Conservation (phyloP, 768 basidiomycete species). For the Leccinum subgranulosum region DNA sequence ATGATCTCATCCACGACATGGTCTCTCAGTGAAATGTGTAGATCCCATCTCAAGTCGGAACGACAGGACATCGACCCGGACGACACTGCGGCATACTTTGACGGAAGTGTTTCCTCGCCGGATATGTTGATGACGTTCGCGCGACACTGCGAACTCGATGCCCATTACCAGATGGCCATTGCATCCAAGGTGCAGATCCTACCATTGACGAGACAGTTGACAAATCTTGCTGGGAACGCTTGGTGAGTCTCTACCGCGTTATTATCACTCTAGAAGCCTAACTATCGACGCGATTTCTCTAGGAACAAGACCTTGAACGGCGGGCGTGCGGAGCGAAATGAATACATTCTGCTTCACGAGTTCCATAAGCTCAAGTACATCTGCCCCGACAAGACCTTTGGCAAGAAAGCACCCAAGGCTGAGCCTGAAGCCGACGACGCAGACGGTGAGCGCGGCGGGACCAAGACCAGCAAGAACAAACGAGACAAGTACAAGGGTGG, state of each 20-base stretch:
- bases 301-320: slow-evolving; percentile 98
- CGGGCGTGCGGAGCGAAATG: slow-evolving; percentile 97
- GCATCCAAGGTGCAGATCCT: slow-evolving; percentile 91
- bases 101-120: slow-evolving; percentile 73
- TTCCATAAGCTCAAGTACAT: slow-evolving; percentile 96
- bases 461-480: slow-evolving; percentile 59
- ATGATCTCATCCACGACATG: slow-evolving; percentile 98
- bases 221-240: slow-evolving; percentile 93
- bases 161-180: slow-evolving; percentile 97
- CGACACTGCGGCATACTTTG: slow-evolving; percentile 89
- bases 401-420: slow-evolving; percentile 61
- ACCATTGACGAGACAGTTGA: slow-evolving; percentile 89
- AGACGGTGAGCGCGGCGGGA: slow-evolving; percentile 41
- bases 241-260: slow-evolving; percentile 55
- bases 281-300: background rate
- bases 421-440: slow-evolving; percentile 55
- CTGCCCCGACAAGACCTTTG: slow-evolving; percentile 91
- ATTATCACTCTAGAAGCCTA: background rate
- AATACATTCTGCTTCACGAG: slow-evolving; percentile 97
- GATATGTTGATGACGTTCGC: slow-evolving; percentile 84
- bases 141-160: slow-evolving; percentile 91
- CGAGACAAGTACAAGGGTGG: slow-evolving; percentile 98
- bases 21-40: slow-evolving; percentile 97
- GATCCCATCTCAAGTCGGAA: slow-evolving; percentile 78
- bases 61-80: slow-evolving; percentile 96